A percentile compares a stretch with the other conserved stretches of the same genome.
phyloP scores from a whole-genome alignment of 1,284 basidiomycete species.

The Cerrena zonata region DNA sequence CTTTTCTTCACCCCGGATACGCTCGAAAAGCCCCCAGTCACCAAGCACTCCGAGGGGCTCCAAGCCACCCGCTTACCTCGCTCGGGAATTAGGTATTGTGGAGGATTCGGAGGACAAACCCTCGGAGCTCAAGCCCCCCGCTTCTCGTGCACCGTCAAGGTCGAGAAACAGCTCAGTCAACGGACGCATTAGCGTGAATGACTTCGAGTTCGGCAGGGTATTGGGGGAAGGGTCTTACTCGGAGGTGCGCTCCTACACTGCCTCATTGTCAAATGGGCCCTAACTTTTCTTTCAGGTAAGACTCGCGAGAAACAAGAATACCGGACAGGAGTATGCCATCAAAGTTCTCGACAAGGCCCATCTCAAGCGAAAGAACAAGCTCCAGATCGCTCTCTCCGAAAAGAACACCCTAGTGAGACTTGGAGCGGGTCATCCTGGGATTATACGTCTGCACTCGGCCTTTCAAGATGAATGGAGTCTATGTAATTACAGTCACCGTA shows the following conservation, averaged over 20 bases:
- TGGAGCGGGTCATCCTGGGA: constrained; percentile 72
- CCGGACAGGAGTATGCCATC: constrained; percentile 64
- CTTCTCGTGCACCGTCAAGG: constrained; percentile 32
- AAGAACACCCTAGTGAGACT: constrained; percentile 59
- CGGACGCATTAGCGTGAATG: constrained; percentile 43
- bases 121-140: constrained; percentile 24
- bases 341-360: constrained; percentile 76
- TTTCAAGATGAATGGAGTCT: constrained; percentile 82
- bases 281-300: constrained; percentile 44
- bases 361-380: constrained; percentile 62
- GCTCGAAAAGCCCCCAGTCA: constrained; percentile 49
- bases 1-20: constrained; percentile 53
- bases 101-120: constrained; percentile 29
- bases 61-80: constrained; percentile 53
- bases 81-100: constrained; percentile 48
- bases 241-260: constrained; percentile 44
- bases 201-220: constrained; percentile 66
- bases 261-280: constrained; percentile 9
- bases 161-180: constrained; percentile 46
- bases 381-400: constrained; percentile 59
- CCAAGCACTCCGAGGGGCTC: constrained; percentile 40
- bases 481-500: constrained; percentile 48
- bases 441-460: constrained; percentile 75
- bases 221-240: constrained; percentile 79
- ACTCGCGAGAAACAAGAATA: constrained; percentile 48